Conservation (phyloP, 2,329 filamentous ascomycete genomes). For the Hypoxylon sp. region DNA sequence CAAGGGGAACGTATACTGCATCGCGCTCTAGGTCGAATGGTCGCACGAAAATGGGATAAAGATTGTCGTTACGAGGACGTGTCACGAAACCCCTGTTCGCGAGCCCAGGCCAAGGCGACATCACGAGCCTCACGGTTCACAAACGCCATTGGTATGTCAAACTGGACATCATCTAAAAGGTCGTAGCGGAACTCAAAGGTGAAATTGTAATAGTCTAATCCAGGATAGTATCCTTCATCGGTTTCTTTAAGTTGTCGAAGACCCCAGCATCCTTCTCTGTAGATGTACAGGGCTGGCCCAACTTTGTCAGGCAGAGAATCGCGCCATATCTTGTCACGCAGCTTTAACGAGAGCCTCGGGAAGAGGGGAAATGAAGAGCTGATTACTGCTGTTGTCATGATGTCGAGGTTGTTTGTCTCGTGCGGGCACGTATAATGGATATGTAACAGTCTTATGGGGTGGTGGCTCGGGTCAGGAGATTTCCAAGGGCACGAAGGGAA, state of each 20-base stretch:
- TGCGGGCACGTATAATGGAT: no score
- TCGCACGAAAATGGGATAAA: slow-evolving; percentile 17
- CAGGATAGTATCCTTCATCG: slow-evolving; percentile 29
- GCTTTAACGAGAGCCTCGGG: slow-evolving; percentile 7
- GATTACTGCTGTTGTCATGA: slow-evolving; percentile 11
- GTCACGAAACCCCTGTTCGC: slow-evolving; percentile 25
- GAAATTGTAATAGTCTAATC: slow-evolving; percentile 13
- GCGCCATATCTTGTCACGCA: slow-evolving; percentile 27
- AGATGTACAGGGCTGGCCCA: slow-evolving; percentile 35
- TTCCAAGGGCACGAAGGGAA: background rate
- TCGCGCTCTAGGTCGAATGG: slow-evolving; percentile 19
- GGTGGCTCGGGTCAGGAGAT: background rate
- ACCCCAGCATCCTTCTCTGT: slow-evolving; percentile 38
- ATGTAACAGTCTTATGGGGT: background rate
- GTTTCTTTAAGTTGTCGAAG: slow-evolving; percentile 22
- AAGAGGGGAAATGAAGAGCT: slow-evolving; percentile 16
- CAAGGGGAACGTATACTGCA: slow-evolving; percentile 17
- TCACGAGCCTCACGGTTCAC: slow-evolving; percentile 44
- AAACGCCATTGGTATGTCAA: slow-evolving; percentile 40
- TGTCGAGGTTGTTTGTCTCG: background rate
- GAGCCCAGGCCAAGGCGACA: slow-evolving; percentile 38
- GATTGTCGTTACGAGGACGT: background rate
- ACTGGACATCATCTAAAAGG: slow-evolving; percentile 19
- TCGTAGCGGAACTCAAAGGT: slow-evolving; percentile 38
- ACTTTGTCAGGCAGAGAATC: slow-evolving; percentile 14